Percentiles rank a stretch among this genome's conserved stretches.
Conservation (phyloP, 352 stramenopile genomes). For the Phytophthora litchii region DNA sequence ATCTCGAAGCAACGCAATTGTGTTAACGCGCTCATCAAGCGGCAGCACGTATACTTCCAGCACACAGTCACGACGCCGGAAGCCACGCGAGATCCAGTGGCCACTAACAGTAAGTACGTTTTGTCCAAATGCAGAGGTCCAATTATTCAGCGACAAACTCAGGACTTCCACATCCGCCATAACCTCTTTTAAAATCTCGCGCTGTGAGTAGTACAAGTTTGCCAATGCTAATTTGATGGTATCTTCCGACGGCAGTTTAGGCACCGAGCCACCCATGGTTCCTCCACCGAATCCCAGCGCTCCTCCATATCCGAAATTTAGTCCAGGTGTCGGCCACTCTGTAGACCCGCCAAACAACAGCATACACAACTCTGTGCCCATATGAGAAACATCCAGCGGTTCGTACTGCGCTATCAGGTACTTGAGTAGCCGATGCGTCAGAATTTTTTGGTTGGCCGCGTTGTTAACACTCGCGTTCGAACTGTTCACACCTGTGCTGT, state of each 20-base stretch:
- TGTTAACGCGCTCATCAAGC: slow-evolving; percentile 79
- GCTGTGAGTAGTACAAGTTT: slow-evolving; percentile 82
- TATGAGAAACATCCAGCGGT: slow-evolving; percentile 70
- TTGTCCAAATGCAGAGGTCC: slow-evolving; percentile 79
- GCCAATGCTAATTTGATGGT: slow-evolving; percentile 73
- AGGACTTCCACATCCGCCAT: slow-evolving; percentile 76
- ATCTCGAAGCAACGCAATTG: slow-evolving; percentile 74
- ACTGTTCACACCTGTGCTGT: not conserved
- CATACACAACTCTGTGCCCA: slow-evolving; percentile 64
- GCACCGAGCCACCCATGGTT: slow-evolving; percentile 18
- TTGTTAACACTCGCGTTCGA: slow-evolving; percentile 9
- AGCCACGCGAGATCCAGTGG: slow-evolving; percentile 81
- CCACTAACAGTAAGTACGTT: slow-evolving; percentile 81
- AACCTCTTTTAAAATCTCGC: slow-evolving; percentile 82
- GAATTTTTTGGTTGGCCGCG: slow-evolving; percentile 56
- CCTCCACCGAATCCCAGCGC: slow-evolving; percentile 21
- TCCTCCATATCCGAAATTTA: slow-evolving; percentile 32
- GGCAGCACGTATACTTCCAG: slow-evolving; percentile 80
- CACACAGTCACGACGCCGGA: slow-evolving; percentile 75
- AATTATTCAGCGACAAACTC: slow-evolving; percentile 81
- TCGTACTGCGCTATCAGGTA: slow-evolving; percentile 83
- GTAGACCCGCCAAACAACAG: slow-evolving; percentile 55
- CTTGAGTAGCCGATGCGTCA: slow-evolving; percentile 73
- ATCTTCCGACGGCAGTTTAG: slow-evolving; percentile 67
- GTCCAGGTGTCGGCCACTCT: slow-evolving; percentile 30